These are phyloP conservation scores for Apiotrichum siamense DNA, from an alignment of 1,284 basidiomycete genomes.

Conservation along the genomic window DNA sequence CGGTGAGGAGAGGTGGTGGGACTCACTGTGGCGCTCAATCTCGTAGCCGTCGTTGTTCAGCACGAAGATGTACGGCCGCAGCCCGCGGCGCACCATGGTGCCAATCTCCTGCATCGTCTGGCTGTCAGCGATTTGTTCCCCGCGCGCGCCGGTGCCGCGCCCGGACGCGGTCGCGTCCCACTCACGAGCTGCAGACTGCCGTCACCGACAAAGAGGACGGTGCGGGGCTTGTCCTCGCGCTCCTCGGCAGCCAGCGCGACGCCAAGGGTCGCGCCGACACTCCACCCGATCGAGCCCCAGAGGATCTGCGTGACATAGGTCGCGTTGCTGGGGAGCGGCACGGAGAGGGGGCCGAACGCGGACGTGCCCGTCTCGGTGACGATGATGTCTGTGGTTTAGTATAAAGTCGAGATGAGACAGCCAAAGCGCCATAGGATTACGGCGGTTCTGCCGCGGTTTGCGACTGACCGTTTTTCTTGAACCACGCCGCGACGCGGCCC, in stretches of 20 bases:
- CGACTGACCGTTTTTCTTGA: slow-evolving; percentile 56
- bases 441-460: too few species aligned
- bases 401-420: too few species aligned
- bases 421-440: too few species aligned
- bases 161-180: too few species aligned
- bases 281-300: slow-evolving; percentile 45
- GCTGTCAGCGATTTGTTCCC: not conserved
- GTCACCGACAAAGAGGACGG: slow-evolving; percentile 75
- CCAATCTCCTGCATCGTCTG: slow-evolving; percentile 50
- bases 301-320: slow-evolving; percentile 61
- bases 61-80: slow-evolving; percentile 48
- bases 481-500: slow-evolving; percentile 74
- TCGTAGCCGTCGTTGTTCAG: slow-evolving; percentile 87
- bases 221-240: slow-evolving; percentile 55
- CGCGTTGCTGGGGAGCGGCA: slow-evolving; percentile 63
- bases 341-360: slow-evolving; percentile 69
- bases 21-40: slow-evolving; percentile 77
- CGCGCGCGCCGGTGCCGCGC: not conserved
- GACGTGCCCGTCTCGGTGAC: slow-evolving; percentile 67
- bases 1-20: slow-evolving; percentile 3
- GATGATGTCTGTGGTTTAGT: slow-evolving; percentile 55
- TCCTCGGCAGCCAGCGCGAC: slow-evolving; percentile 64
- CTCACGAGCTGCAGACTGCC: slow-evolving; percentile 51
- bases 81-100: slow-evolving; percentile 49
- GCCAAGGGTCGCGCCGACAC: slow-evolving; percentile 54